Base-by-base conservation (phyloP, 1,284 basidiomycete species). In the Ceratobasidium sp. region DNA sequence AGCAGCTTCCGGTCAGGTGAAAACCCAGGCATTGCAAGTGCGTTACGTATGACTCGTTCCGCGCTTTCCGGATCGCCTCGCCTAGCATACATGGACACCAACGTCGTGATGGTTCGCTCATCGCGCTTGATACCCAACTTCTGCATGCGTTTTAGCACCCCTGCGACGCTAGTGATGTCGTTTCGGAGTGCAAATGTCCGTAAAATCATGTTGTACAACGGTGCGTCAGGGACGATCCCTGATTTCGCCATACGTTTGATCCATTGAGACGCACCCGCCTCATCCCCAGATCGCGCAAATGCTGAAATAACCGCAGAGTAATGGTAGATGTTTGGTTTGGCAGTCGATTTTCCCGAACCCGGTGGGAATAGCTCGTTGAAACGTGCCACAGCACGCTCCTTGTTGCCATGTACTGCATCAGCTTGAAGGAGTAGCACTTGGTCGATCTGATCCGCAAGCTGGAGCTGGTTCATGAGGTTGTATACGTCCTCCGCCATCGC, bases 11-110 rank as follows among this genome's bases (percentile, higher is more conserved):
- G 85, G 79, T 92, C 89, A 0, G 93, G 91, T 2, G 82, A 79
- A 66, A 94, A 80, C 2, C 90, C 90, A 58, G 89, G 86, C 11
- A 81, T 78, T 31, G 90, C 74, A 1, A 80, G 75, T 76, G 92
- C 92, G 51, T 86, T 87, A 78, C 87, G 84, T 82, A 92, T 92
- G 46, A 94, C 82, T 4, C 84, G 83, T 76, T 92, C 89, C 0
- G 93, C 94, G 16, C 88, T 88, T 3, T 87, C 81, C 0, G 89
- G 84, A 79, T 98, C 92, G 71, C 85, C 85, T 37, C 88, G 86
- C 63, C 86, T 83, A 1, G 90, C 89, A 56, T 95, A 89, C 66
- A 90, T 84, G 16, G 88, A 83, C 77, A 98, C 87, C 69, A 96
- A 83, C 9, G 86, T 87, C 29, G 90, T 92, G 81, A 92, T 97